Conservation (phyloP, 2,329 filamentous ascomycete genomes). For the Leptodontidium sp. region DNA sequence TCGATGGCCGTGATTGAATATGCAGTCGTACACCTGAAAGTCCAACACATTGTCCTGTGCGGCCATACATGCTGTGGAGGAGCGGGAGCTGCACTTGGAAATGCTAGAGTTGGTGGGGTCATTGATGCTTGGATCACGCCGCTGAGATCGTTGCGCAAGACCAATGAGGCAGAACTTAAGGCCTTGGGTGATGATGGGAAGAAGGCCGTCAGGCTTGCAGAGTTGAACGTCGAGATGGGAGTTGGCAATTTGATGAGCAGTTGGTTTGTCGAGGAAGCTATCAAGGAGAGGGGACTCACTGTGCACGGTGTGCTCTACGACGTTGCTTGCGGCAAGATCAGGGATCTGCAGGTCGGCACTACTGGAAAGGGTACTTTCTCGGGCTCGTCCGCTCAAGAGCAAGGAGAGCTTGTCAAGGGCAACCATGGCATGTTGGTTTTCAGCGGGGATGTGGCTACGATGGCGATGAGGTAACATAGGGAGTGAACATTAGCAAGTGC, state of each 20-base stretch:
- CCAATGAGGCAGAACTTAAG: conserved; percentile 63
- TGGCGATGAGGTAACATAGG: conserved; percentile 46
- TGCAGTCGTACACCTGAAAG: conserved; percentile 75
- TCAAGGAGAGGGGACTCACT: conserved; percentile 73
- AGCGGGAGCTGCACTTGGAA: conserved; percentile 64
- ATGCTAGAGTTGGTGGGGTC: conserved; percentile 58
- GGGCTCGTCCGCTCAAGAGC: conserved; percentile 25
- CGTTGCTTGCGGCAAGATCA: conserved; percentile 57
- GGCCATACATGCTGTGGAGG: conserved; percentile 75
- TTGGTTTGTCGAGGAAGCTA: conserved; percentile 72
- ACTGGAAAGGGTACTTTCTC: conserved; percentile 25
- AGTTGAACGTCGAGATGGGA: conserved; percentile 78
- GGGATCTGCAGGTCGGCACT: conserved; percentile 57
- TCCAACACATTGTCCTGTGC: conserved; percentile 75
- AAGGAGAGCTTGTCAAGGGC: conserved; percentile 47
- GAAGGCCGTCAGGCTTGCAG: conserved; percentile 69
- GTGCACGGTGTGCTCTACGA: conserved; percentile 85
- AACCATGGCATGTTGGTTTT: conserved; percentile 62
- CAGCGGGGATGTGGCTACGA: conserved; percentile 50
- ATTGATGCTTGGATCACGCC: conserved; percentile 64
- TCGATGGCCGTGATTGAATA: conserved; percentile 80
- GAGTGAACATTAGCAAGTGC: conserved; percentile 10
- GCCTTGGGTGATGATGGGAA: conserved; percentile 61
- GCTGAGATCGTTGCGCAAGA: conserved; percentile 54
- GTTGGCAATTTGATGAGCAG: conserved; percentile 75